Base-by-base conservation (phyloP, 495 filamentous ascomycete species). In the Durotheca rogersii region DNA sequence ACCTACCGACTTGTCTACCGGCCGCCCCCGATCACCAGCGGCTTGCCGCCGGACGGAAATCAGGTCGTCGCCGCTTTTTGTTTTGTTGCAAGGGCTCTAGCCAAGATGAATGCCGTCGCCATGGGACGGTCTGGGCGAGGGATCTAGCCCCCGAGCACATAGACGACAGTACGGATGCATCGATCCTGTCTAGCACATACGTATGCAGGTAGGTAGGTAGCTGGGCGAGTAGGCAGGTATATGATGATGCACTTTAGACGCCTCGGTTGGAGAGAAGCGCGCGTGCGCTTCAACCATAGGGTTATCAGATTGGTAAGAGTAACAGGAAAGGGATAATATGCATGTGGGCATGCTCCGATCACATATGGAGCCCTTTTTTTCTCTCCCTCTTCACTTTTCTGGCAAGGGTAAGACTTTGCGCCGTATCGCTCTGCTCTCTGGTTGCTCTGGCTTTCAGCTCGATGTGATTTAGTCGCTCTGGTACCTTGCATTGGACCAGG, bases 401-500 rank as follows among this genome's bases (percentile, higher is more conserved):
- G n/a, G n/a, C n/a, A n/a, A n/a, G 35, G 49, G 48, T 52, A 53
- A 58, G 45, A 52, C 34, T 53, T 49, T 38, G 49, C 55, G 44
- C 27, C 40, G 21, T 49, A 43, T 57, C 53, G 47, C 48, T 48
- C n/a, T n/a, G n/a, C n/a, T n/a, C n/a, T n/a, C n/a, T n/a, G n/a
- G n/a, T n/a, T n/a, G n/a, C n/a, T n/a, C 23, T 27, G 4, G 9
- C 23, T 27, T 9, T 58, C 55, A 58, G 55, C 55, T 41, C 30
- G 40, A 11, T 58, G 49, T 58, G 48, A 58, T 53, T 21, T 49
- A 44, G 4, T 27, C 23, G 42, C 43, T 48, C 48, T 40, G 43
- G 55, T 58, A 58, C 48, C 55, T 58, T 50, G 54, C 54, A 58
- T 27, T 52, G 30, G 43, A 52, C 48, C 47, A 35, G 42, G 42